These are phyloP conservation scores for Fusarium irregulare DNA, from an alignment of 2,329 filamentous ascomycete genomes.

Conservation along the genomic window DNA sequence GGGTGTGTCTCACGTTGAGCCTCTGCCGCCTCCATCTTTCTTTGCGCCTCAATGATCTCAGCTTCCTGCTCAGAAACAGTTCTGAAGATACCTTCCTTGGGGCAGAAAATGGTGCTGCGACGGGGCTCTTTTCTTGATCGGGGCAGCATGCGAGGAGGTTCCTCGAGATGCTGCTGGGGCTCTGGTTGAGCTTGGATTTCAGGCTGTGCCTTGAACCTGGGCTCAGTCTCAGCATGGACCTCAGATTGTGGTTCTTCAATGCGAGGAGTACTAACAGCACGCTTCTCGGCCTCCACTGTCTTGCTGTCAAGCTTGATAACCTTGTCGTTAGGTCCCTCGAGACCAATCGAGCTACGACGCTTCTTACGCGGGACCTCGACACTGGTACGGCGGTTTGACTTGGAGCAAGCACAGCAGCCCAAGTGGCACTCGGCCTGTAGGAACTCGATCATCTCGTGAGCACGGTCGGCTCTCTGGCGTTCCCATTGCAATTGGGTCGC, in stretches of 20 bases:
- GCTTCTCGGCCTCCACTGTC: slow-evolving; percentile 43
- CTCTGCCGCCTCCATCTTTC: slow-evolving; percentile 40
- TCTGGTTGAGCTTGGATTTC: slow-evolving; percentile 12
- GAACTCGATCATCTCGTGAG: slow-evolving; percentile 79
- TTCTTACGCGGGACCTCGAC: slow-evolving; percentile 34
- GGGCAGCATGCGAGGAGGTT: slow-evolving; percentile 32
- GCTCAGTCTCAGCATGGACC: not conserved
- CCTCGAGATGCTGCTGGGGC: slow-evolving; percentile 44
- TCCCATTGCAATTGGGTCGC: slow-evolving; percentile 66
- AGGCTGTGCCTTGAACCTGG: slow-evolving; percentile 15
- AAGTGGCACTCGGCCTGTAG: slow-evolving; percentile 80
- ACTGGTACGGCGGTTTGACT: slow-evolving; percentile 42
- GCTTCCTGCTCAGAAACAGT: slow-evolving; percentile 67
- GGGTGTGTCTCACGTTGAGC: slow-evolving; percentile 16
- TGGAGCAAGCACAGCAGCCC: slow-evolving; percentile 71
- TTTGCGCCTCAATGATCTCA: slow-evolving; percentile 55
- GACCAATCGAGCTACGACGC: slow-evolving; percentile 42
- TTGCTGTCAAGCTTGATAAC: slow-evolving; percentile 52
- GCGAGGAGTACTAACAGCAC: slow-evolving; percentile 21
- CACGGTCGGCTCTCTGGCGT: slow-evolving; percentile 73
- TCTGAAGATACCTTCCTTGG: slow-evolving; percentile 72
- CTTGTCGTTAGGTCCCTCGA: slow-evolving; percentile 47
- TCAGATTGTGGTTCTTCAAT: slow-evolving; percentile 38
- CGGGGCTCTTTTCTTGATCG: slow-evolving; percentile 56
- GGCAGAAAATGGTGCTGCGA: slow-evolving; percentile 68